These are phyloP conservation scores for Psilocybe tampanensis DNA, from an alignment of 768 basidiomycete genomes.

Conservation along the genomic window DNA sequence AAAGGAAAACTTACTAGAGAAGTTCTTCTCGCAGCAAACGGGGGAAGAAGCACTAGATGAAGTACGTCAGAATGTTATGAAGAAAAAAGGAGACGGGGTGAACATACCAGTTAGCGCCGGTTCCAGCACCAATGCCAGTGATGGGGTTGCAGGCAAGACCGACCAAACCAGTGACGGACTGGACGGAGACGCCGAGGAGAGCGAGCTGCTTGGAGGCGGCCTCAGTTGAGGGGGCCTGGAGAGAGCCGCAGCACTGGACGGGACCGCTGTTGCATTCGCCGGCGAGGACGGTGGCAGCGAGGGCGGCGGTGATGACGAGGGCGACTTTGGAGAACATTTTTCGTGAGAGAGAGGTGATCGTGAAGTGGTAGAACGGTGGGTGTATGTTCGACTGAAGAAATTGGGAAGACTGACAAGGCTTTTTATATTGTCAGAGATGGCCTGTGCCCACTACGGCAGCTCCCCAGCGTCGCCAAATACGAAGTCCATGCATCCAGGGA, in stretches of 20 bases:
- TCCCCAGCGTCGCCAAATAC: no score
- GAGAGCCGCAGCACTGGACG: slow-evolving; percentile 22
- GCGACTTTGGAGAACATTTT: slow-evolving; percentile 17
- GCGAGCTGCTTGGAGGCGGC: not conserved
- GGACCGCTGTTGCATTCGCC: slow-evolving; percentile 18
- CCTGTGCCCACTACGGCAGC: no score
- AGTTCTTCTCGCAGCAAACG: slow-evolving; percentile 14
- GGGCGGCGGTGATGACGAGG: slow-evolving; percentile 12
- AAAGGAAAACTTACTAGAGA: slow-evolving; percentile 2
- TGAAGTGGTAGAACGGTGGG: not conserved
- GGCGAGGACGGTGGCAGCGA: slow-evolving; percentile 10
- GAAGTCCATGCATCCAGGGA: no score
- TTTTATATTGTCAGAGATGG: no score
- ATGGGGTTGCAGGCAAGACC: slow-evolving; percentile 21
- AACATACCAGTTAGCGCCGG: slow-evolving; percentile 17
- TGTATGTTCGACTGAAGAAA: not conserved
- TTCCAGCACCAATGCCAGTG: slow-evolving; percentile 19
- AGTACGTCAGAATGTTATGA: not conserved
- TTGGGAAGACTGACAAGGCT: not conserved
- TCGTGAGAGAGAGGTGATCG: not conserved
- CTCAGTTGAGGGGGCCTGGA: slow-evolving; percentile 3
- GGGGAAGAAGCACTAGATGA: slow-evolving; percentile 7
- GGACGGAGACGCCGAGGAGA: slow-evolving; percentile 16
- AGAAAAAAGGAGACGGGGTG: not conserved
- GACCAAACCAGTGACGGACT: slow-evolving; percentile 13